Base-by-base conservation (phyloP, 2,329 filamentous ascomycete species). In the Stemphylium lycopersici region DNA sequence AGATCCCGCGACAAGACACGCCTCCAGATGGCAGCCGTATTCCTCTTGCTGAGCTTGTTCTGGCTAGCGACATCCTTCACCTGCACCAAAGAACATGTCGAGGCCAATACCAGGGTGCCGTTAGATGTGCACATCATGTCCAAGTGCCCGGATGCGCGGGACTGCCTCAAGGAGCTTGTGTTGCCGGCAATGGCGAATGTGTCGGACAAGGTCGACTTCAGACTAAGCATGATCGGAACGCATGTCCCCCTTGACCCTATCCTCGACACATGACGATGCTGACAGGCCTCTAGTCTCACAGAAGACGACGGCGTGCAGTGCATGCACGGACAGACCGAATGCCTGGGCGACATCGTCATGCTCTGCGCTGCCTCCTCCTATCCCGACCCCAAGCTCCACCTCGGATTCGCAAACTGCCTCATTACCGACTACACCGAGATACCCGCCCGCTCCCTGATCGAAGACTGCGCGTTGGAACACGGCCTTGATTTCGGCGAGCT, bases 351-450 rank as follows among this genome's bases (percentile, higher is more conserved):
- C 78, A 96, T 96, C 72, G 82, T 99, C 75, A 89, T 96, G 74
- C 88, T 99, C 44, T 99, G 95, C 78, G 93, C 93, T 31, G 87
- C 88, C 55, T 82, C 89, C 59, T 83, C 95, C 29, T 95, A 95
- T 70, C 90, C 90, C 26, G 87, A 93, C 62, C 90, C 90, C 29
- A 95, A 96, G 77, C 90, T 88, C 61, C 93, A 89, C 67, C 86
- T 99, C 18, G 93, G 93, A 57, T 99, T 98, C 77, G 88, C 91
- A 52, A 95, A 96, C 84, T 99, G 95, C 78, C 78, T 99, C 52
- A 87, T 88, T 18, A 84, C 83, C 59, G 84, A 92, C 58, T 99
- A 93, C 76, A 50, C 80, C 18, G 76, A 87, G 6, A 96, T 99
- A 31, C 93, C 95, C 2, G 81, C 90, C 31, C 84, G 88, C 45